Base-by-base conservation (phyloP, 164 flowering plant species). In the Liriodendron chinense region DNA sequence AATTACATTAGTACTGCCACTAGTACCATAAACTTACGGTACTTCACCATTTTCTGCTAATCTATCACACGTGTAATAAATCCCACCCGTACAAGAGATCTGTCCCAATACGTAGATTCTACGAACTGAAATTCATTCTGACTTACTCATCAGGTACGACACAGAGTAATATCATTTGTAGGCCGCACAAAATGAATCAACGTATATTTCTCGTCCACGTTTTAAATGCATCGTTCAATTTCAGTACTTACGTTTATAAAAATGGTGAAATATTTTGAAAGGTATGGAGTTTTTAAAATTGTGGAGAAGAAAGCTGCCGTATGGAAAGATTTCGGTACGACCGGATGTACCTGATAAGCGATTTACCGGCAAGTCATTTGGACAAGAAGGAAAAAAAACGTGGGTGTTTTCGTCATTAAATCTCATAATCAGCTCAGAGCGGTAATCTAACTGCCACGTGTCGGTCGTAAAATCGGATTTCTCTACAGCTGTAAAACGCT, bases 401-500 rank as follows among this genome's bases (percentile, higher is more conserved):
- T 20, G 71, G 26, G 53, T 9, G 9, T 43, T 69, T n/a, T 20
- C 12, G 71, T 34, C 70, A 67, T 67, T 67, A 1, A 53, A 53
- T 53, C 18, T 10, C 59, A 34, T 12, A 7, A 67, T n/a, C 43
- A 4, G 0, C 53, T 12, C 7, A 2, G 8, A 21, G 24, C 56
- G 24, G 56, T 9, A 20, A 3, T 18, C 18, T 9, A 10, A n/a
- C 71, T 47, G 71, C 71, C 71, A 47, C 57, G 71, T 69, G 71
- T 69, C 53, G 7, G 23, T 69, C n/a, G 0, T 8, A n/a, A 3
- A 3, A 9, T 8, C 0, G 13, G 20, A 21, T 4, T 0, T 50
- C 72, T 50, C 23, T 53, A 24, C 72, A 70, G 72, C 72, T 70
- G 72, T 53, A 53, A 24, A 70, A 24, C 72, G 62, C 34, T 49